These are phyloP conservation scores for Marasmius fiardii DNA, from an alignment of 1,284 basidiomycete species.

Conservation along the genomic window DNA sequence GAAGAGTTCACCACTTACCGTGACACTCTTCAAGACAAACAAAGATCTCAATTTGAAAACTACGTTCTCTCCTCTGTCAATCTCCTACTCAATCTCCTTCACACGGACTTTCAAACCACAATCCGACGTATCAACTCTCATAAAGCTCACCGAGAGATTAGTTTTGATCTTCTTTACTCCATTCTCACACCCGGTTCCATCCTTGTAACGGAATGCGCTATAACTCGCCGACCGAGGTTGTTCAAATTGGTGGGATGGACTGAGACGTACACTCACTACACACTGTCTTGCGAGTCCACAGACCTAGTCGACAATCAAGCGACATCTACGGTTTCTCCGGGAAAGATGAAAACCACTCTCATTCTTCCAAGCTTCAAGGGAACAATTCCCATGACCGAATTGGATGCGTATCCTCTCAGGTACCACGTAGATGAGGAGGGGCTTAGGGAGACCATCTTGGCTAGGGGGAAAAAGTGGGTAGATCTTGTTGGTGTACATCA, in stretches of 20 bases:
- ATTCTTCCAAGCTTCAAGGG: constrained; percentile 41
- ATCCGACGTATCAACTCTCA: constrained; percentile 42
- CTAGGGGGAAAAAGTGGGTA: constrained; percentile 51
- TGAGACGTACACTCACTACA: constrained; percentile 31
- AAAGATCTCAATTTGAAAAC: constrained; percentile 33
- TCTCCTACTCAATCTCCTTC: constrained; percentile 44
- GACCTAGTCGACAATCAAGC: constrained; percentile 40
- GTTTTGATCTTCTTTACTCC: constrained; percentile 49
- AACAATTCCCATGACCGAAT: constrained; percentile 41
- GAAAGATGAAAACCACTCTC: constrained; percentile 38
- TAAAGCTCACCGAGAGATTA: constrained; percentile 49
- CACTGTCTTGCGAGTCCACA: constrained; percentile 42
- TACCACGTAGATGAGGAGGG: constrained; percentile 40
- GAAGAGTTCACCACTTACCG: constrained; percentile 41
- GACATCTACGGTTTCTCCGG: constrained; percentile 31
- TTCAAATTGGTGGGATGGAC: constrained; percentile 38
- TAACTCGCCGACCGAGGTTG: constrained; percentile 48
- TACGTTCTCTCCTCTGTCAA: constrained; percentile 38
- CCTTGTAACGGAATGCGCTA: constrained; percentile 46
- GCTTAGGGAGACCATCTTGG: constrained; percentile 32
- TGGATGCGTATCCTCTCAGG: constrained; percentile 49
- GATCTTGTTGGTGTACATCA: constrained; percentile 49
- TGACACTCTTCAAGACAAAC: constrained; percentile 32
- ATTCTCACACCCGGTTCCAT: constrained; percentile 48
- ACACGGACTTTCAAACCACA: constrained; percentile 43